Conservation (phyloP, 148 eudicot species). For the Cornus florida region DNA sequence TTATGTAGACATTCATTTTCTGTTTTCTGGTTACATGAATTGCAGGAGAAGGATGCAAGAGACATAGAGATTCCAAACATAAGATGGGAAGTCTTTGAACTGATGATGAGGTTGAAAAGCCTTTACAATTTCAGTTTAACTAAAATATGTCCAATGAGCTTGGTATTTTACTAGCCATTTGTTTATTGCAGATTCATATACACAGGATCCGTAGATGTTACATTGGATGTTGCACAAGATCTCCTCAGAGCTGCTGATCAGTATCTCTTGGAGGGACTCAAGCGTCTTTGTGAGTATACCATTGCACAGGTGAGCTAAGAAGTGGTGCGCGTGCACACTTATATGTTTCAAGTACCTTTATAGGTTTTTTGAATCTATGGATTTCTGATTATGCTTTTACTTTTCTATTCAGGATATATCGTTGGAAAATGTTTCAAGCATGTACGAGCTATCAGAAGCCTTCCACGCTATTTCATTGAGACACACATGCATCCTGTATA, state of each 20-base stretch:
- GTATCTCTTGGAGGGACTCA: constrained; percentile 93
- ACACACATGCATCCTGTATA: constrained; percentile 73
- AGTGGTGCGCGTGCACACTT: not conserved
- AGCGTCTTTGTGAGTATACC: constrained; percentile 83
- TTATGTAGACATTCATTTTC: not conserved
- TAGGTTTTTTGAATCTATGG: not conserved
- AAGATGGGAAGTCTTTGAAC: constrained; percentile 89
- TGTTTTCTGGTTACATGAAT: not conserved
- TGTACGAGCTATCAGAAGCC: constrained; percentile 86
- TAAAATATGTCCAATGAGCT: constrained; percentile 6
- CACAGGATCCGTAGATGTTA: constrained; percentile 82
- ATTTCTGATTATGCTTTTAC: constrained; percentile 11
- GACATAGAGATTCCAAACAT: constrained; percentile 96
- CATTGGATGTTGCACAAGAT: constrained; percentile 82
- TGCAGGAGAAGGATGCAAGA: constrained; percentile 86
- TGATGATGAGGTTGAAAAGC: constrained; percentile 86
- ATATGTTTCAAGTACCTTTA: not conserved
- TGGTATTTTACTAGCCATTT: not conserved
- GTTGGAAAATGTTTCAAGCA: constrained; percentile 70
- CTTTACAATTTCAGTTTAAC: constrained; percentile 1
- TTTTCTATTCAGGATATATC: constrained; percentile 53
- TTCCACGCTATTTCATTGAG: constrained; percentile 72
- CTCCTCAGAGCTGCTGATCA: constrained; percentile 94
- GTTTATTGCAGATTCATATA: constrained; percentile 68
- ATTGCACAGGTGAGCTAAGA: constrained; percentile 68